A percentile compares a stretch with the other conserved stretches of the same genome.
Conservation (phyloP, 2,329 filamentous ascomycete species). For the Botryotinia convoluta region DNA sequence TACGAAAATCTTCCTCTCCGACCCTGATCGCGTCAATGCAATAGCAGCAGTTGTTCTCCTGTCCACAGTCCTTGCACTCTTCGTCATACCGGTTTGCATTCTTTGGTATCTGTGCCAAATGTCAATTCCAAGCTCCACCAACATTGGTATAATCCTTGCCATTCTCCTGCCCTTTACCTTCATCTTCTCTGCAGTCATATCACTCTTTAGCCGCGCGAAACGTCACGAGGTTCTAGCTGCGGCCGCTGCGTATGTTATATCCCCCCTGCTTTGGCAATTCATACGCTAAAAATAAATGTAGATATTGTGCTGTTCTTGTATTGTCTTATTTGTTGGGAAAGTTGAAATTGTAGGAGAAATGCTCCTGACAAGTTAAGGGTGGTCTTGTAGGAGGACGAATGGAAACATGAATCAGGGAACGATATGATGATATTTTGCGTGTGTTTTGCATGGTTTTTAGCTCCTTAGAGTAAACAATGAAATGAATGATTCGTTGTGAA, state of each 20-base stretch:
- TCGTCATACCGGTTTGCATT: conserved; percentile 27
- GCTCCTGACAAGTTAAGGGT: too few relatives aligned
- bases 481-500: background rate
- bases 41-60: conserved; percentile 22
- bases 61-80: conserved; percentile 20
- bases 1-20: conserved; percentile 20
- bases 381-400: background rate
- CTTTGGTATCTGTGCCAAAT: conserved; percentile 22
- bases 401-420: background rate
- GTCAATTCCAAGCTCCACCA: background rate
- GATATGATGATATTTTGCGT: background rate
- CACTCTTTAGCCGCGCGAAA: conserved; percentile 29
- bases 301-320: conserved; percentile 30
- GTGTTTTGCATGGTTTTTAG: background rate
- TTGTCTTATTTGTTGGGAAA: conserved; percentile 27
- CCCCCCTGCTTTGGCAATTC: background rate
- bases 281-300: conserved; percentile 10
- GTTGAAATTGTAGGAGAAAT: background rate
- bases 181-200: conserved; percentile 24
- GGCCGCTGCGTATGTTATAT: conserved; percentile 28
- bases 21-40: conserved; percentile 19
- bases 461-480: too few relatives aligned
- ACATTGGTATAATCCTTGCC: conserved; percentile 12
- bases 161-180: conserved; percentile 24
- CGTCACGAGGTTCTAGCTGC: conserved; percentile 29